Conservation (phyloP, 2,329 filamentous ascomycete species). For the Stagonosporopsis vannaccii region DNA sequence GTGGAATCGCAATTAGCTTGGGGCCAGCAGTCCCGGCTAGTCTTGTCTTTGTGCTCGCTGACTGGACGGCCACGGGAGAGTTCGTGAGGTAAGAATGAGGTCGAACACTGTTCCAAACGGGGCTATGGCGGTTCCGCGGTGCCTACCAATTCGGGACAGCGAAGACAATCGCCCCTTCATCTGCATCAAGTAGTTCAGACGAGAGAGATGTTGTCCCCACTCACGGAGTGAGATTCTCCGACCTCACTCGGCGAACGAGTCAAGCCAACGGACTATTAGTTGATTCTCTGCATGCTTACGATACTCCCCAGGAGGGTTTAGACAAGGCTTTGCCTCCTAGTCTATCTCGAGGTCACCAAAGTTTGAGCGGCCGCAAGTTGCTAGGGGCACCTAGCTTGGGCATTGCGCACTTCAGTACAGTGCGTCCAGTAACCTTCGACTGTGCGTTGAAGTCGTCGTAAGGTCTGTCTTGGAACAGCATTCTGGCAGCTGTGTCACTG, state of each 20-base stretch:
- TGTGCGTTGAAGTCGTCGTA: not conserved
- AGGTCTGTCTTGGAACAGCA: not conserved
- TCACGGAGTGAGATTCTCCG: not conserved
- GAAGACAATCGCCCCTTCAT: not conserved
- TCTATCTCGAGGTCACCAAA: not conserved
- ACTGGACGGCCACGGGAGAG: not conserved
- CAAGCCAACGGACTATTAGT: not conserved
- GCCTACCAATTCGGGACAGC: not conserved
- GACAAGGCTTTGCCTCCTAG: not conserved
- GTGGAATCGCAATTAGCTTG: not conserved
- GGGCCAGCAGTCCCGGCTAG: not conserved
- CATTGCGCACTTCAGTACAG: not conserved
- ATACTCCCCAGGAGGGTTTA: not conserved
- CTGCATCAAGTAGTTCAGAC: not conserved
- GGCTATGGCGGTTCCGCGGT: not conserved
- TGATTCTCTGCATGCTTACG: not conserved
- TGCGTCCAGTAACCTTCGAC: not conserved
- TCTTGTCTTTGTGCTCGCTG: not conserved
- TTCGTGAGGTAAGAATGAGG: constrained; percentile 2
- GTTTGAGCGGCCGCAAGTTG: not conserved
- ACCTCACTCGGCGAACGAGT: not conserved
- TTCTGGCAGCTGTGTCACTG: not conserved
- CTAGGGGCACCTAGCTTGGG: not conserved
- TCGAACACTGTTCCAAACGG: not conserved
- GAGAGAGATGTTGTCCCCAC: not conserved